These are phyloP conservation scores for Simplicillium aogashimaense DNA, from an alignment of 2,329 filamentous ascomycete genomes.

Conservation along the genomic window DNA sequence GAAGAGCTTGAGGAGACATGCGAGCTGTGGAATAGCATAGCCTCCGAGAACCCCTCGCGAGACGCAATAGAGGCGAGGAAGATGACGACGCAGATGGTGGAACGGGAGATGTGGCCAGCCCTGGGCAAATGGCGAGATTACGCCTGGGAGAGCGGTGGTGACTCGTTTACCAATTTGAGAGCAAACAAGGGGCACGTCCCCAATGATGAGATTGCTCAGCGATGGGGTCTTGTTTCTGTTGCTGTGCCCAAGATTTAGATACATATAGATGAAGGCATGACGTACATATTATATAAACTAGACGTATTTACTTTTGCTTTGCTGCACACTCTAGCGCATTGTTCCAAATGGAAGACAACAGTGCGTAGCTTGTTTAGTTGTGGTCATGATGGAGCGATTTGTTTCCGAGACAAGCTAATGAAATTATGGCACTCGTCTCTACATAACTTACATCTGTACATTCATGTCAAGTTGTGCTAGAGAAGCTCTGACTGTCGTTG, in stretches of 20 bases:
- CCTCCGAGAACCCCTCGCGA: slow-evolving; percentile 16
- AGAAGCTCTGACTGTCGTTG: too few relatives aligned
- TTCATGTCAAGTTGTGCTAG: too few relatives aligned
- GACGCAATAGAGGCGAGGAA: slow-evolving; percentile 16
- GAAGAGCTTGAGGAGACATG: slow-evolving; percentile 55
- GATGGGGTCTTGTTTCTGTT: slow-evolving; percentile 10
- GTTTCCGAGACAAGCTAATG: too few relatives aligned
- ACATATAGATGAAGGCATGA: slow-evolving; percentile 8
- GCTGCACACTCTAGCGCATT: too few relatives aligned
- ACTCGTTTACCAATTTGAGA: slow-evolving; percentile 29
- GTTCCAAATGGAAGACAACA: too few relatives aligned
- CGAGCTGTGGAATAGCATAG: slow-evolving; percentile 44
- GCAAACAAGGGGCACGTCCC: slow-evolving; percentile 18
- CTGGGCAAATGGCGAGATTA: slow-evolving; percentile 55
- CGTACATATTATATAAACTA: not conserved
- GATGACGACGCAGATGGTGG: slow-evolving; percentile 23
- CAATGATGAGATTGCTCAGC: slow-evolving; percentile 16
- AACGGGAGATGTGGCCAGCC: slow-evolving; percentile 40
- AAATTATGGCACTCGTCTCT: too few relatives aligned
- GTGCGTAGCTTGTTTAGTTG: too few relatives aligned
- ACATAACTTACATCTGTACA: too few relatives aligned
- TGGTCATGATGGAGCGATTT: too few relatives aligned
- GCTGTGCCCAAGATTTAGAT: slow-evolving; percentile 10
- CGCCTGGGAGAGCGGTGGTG: slow-evolving; percentile 51
- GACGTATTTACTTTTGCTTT: not conserved